Base-by-base conservation (phyloP, 257 asterid genomes). In the Parsonsia alboflavescens region DNA sequence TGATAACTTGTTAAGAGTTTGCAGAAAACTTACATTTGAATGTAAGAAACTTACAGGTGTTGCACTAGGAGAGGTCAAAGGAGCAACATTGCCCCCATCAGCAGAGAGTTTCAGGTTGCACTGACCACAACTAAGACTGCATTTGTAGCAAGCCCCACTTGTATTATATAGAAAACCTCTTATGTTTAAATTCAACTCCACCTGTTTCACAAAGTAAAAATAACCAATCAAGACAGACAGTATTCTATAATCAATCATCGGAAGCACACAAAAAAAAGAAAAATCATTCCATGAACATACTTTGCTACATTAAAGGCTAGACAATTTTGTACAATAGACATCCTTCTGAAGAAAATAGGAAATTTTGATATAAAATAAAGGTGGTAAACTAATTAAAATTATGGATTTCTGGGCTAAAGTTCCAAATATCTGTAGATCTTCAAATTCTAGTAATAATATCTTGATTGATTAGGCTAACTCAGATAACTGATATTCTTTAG, bases 41-140 rank as follows among this genome's bases (percentile, higher is more conserved):
- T 10, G 33, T 22, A 77, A 33, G 22, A 73, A 58, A 83, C 97
- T 87, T 84, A 93, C 98, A 77, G 80, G 84, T 57, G 70, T 71
- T 73, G 83, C 83, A 70, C 84, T 81, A 73, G 96, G 96, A 78
- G 93, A 76, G 59, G 93, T 84, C 77, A 93, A 83, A 83, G 89
- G 86, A 80, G 90, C 97, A 77, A 80, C 80, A 84, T 84, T 87
- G 79, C 80, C 80, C 48, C 87, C 75, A 45, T 75, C 53, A 67
- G 86, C 69, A 59, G 56, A 59, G 75, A 93, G 75, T 66, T 70
- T 72, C 76, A 93, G 77, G 74, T 76, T 81, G 77, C 97, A 93
- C 64, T 79, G 75, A 73, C 84, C 84, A 16, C 59, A 85, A 54
- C 78, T 73, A 74, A 84, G 88, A 78, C 73, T 63, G 79, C 98